phyloP scores from a whole-genome alignment of 345 rosid species.

The Lepidium aucheri region DNA sequence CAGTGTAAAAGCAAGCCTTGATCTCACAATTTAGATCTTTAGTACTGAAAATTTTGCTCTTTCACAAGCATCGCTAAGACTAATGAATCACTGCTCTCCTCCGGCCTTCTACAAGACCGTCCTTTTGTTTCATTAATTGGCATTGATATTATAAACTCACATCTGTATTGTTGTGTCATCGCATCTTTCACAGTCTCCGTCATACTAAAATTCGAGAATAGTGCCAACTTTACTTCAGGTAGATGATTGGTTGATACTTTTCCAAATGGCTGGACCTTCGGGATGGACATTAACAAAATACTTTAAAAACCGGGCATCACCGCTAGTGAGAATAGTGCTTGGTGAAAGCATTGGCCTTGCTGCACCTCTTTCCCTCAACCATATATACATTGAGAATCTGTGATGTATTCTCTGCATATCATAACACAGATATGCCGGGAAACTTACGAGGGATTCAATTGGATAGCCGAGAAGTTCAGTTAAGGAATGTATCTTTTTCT shows the following conservation, averaged over 20 bases:
- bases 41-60: background rate
- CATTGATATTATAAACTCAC: background rate
- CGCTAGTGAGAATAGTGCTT: conserved; percentile 67
- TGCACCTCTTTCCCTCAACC: conserved; percentile 46
- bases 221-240: conserved; percentile 6
- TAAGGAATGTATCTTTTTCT: conserved; percentile 57
- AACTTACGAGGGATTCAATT: conserved; percentile 39
- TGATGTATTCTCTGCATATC: conserved; percentile 47
- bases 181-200: background rate
- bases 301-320: conserved; percentile 57
- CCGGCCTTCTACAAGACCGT: background rate
- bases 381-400: conserved; percentile 53
- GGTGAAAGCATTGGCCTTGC: conserved; percentile 45
- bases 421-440: conserved; percentile 66
- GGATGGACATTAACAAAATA: conserved; percentile 70
- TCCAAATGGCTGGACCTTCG: conserved; percentile 71
- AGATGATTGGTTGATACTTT: conserved; percentile 42
- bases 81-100: background rate
- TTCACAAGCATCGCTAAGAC: background rate
- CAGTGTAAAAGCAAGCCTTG: background rate
- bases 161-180: background rate
- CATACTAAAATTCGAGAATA: background rate
- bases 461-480: conserved; percentile 48
- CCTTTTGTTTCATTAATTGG: conserved; percentile 1
- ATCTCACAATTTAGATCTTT: background rate